Evolutionary conservation across 768 basidiomycete species (phyloP), one percentile per base, ranked within the genome.

Genomic region (Lentinula sp.): DNA sequence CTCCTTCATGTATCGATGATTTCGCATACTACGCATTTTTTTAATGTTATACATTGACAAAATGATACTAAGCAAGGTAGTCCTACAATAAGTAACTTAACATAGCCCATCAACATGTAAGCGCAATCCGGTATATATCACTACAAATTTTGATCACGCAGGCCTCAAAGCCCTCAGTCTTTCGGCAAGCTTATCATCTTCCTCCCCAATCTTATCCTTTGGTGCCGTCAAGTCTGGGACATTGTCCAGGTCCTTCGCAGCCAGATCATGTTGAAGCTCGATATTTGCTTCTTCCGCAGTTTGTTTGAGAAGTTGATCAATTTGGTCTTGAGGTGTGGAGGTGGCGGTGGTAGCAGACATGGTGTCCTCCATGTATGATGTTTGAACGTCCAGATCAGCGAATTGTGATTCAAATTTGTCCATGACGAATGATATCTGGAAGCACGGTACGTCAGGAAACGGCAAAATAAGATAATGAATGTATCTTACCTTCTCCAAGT

Each of bases 391-490:
- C 18, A 99, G 84, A 72, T 98, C 97, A 40, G 93, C 80, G 76
- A 98, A 98, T 66, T 98, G 96, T 5, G 87, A 65, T 73, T 99
- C 97, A 74, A 99, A 99, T 76, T 95, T 98, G 78, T 98, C 97
- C 97, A 99, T 98, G 37, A 99, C 93, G 59, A 93, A 74, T 11
- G 97, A 96, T 69, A 99, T 98, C 96, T 98, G 70, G 7, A 9
- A 53, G 18, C 48, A 57, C 21, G 6, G 28, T 45, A 16, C 11
- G 37, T 16, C 34, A 52, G 55, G 42, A 35, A 53, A 39, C 28
- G 28, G 28, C 28, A 28, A 2, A 4, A 28, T 28, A 28, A 28
- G 21, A 43, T 23, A 52, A 40, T 48, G 32, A 35, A 37, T 37
- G 9, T 13, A 10, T 77, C 86, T 70, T 69, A 97, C 96, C 71